These are phyloP conservation scores for Symbiodinium natans DNA, from an alignment of 73 alveolate genomes.

Conservation along the genomic window DNA sequence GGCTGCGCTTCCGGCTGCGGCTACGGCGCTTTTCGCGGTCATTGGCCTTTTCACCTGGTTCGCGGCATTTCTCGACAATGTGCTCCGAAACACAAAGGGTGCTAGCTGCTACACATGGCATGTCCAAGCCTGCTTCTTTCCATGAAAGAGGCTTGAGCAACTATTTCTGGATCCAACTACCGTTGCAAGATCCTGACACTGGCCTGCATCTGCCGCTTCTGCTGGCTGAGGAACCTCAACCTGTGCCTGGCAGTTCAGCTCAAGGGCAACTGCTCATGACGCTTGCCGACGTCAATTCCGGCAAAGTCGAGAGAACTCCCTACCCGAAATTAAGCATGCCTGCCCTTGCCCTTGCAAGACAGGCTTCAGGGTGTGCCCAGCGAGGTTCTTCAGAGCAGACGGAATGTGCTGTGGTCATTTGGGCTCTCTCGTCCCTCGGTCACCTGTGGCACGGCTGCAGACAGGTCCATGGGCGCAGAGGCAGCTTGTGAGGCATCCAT, in stretches of 20 bases:
- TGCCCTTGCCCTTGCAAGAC: too few relatives aligned
- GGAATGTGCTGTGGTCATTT: too few relatives aligned
- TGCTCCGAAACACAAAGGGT: too few relatives aligned
- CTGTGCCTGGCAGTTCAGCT: neutral
- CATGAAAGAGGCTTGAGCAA: neutral
- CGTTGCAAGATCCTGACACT: too few relatives aligned
- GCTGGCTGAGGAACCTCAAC: neutral
- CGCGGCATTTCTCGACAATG: too few relatives aligned
- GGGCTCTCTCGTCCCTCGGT: neutral
- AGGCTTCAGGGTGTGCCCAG: too few relatives aligned
- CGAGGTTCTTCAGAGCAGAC: too few relatives aligned
- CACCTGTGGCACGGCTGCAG: neutral
- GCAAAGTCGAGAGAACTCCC: too few relatives aligned
- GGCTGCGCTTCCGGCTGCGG: conserved; percentile 64
- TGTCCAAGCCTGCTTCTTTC: neutral
- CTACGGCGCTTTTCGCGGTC: neutral
- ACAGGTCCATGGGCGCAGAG: neutral
- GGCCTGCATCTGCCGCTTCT: neutral
- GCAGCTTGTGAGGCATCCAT: neutral
- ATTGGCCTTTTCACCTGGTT: neutral
- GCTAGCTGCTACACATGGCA: neutral
- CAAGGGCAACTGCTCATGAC: too few relatives aligned
- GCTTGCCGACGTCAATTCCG: too few relatives aligned
- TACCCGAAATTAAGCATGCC: too few relatives aligned
- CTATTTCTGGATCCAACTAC: too few relatives aligned